phyloP scores from a whole-genome alignment of 192 early-diverging fungal genomes.

The Backusella luteola region DNA sequence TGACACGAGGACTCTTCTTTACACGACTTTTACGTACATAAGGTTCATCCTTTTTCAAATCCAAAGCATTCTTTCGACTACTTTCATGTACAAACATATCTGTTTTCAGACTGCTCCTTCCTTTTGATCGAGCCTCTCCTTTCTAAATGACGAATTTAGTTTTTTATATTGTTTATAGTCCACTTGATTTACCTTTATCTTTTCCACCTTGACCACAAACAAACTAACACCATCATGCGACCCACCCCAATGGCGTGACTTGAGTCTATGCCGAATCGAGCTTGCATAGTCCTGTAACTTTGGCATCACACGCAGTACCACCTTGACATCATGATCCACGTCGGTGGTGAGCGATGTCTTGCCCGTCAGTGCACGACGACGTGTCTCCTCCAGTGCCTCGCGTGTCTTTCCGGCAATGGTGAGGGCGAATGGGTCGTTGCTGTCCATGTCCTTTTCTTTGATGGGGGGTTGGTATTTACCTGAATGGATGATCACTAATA shows the following conservation, averaged over 20 bases:
- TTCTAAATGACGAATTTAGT: neutral
- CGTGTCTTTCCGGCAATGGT: slow-evolving; percentile 29
- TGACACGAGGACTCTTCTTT: slow-evolving; percentile 11
- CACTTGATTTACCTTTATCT: slow-evolving; percentile 40
- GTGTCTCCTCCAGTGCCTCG: neutral
- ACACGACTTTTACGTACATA: neutral
- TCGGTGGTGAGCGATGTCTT: neutral
- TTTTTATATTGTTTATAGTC: too few species aligned
- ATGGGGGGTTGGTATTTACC: slow-evolving; percentile 54
- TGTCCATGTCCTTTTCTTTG: slow-evolving; percentile 18
- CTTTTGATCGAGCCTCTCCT: slow-evolving; percentile 23
- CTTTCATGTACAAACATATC: slow-evolving; percentile 19
- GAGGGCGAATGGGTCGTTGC: slow-evolving; percentile 28
- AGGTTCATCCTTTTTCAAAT: neutral
- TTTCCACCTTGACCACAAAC: slow-evolving; percentile 55
- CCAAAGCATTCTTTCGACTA: slow-evolving; percentile 15
- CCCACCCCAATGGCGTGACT: slow-evolving; percentile 66
- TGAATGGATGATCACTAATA: slow-evolving; percentile 48
- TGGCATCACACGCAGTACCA: slow-evolving; percentile 70
- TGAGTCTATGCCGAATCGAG: slow-evolving; percentile 50
- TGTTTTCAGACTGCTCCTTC: slow-evolving; percentile 13
- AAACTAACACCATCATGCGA: slow-evolving; percentile 77
- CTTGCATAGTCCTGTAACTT: slow-evolving; percentile 68
- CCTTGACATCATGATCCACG: slow-evolving; percentile 64
- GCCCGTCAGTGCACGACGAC: neutral